Conservation (phyloP, 2,329 filamentous ascomycete genomes). For the Laburnicola sp. region DNA sequence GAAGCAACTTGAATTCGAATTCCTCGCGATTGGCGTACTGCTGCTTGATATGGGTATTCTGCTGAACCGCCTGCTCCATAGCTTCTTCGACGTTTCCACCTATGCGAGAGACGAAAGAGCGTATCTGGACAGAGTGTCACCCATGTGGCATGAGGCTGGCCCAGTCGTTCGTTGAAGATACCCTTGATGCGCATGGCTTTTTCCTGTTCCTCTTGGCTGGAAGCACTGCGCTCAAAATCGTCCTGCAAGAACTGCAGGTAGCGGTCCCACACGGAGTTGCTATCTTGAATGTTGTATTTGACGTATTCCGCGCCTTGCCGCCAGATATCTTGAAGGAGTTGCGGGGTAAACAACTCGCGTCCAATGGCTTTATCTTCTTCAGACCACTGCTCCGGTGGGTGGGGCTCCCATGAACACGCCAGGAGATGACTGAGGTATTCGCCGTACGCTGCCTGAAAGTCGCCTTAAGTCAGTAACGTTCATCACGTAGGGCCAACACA, state of each 20-base stretch:
- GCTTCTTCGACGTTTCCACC: slow-evolving; percentile 72
- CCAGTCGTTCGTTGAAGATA: slow-evolving; percentile 70
- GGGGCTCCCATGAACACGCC: slow-evolving; percentile 62
- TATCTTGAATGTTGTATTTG: slow-evolving; percentile 74
- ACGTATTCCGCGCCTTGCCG: slow-evolving; percentile 72
- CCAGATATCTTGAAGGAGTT: slow-evolving; percentile 69
- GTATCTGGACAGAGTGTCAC: slow-evolving; percentile 73
- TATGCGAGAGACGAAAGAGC: slow-evolving; percentile 75
- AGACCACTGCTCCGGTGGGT: slow-evolving; percentile 53
- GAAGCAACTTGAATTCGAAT: slow-evolving; percentile 67
- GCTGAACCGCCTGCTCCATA: slow-evolving; percentile 69
- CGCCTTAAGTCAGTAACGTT: neutral
- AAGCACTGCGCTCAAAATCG: slow-evolving; percentile 62
- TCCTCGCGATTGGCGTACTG: slow-evolving; percentile 66
- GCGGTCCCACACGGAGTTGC: slow-evolving; percentile 76
- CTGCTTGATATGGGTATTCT: slow-evolving; percentile 65
- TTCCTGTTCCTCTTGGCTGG: slow-evolving; percentile 58
- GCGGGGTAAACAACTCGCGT: slow-evolving; percentile 71
- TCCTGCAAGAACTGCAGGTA: slow-evolving; percentile 74
- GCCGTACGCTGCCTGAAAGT: slow-evolving; percentile 60
- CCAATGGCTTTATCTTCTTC: slow-evolving; percentile 71
- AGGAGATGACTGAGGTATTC: slow-evolving; percentile 77
- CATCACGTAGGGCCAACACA: neutral
- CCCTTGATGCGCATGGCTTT: slow-evolving; percentile 59
- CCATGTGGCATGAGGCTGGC: slow-evolving; percentile 74